Base-by-base conservation (phyloP, 2,329 filamentous ascomycete genomes). In the Hymenoscyphus linearis region DNA sequence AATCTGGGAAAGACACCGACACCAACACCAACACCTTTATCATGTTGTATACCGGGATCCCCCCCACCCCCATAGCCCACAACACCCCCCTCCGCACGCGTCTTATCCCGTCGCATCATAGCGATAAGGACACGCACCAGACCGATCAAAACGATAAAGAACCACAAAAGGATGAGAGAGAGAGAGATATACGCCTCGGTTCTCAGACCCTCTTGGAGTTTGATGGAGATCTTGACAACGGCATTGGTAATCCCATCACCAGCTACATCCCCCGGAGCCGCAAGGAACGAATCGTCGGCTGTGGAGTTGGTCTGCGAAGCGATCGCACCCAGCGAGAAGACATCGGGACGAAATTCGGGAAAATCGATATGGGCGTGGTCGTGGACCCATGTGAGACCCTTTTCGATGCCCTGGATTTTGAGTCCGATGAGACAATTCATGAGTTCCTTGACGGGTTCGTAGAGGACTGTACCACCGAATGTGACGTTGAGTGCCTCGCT, bases 381-480 rank as follows among this genome's bases (percentile, higher is more conserved):
- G 69, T 90, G 85, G 12, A 96, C 89, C 93, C 93, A 99, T 0
- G 90, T 96, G n/a, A 98, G 81, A 13, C 89, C 95, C 71, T 89
- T 88, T 74, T 98, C 85, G 66, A 99, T 85, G 25, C 86, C 84
- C 67, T 90, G 85, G 65, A 98, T 82, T 78, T 98, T 98, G 71
- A 96, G 81, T 7, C 88, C 85, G 66, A 98, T 85, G n/a, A 98
- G 80, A 72, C 95, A 98, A 71, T 90, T 84, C 65, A 97, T 82
- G 36, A 97, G 85, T 52, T 90, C 88, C 70, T 85, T 81, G 70
- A 96, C 87, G 0, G 92, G 90, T 31, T 87, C 84, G 66, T 91
- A 83, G 52, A 96, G 86, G 50, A 93, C 77, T 0, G 93, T 97
- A 54, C 85, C 87, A 57, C 91, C 90, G 73, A 98, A 97, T 3